Evolutionary conservation across 2,329 filamentous ascomycete genomes (phyloP).

Genomic region (Arthrobotrys sphaeroides): DNA sequence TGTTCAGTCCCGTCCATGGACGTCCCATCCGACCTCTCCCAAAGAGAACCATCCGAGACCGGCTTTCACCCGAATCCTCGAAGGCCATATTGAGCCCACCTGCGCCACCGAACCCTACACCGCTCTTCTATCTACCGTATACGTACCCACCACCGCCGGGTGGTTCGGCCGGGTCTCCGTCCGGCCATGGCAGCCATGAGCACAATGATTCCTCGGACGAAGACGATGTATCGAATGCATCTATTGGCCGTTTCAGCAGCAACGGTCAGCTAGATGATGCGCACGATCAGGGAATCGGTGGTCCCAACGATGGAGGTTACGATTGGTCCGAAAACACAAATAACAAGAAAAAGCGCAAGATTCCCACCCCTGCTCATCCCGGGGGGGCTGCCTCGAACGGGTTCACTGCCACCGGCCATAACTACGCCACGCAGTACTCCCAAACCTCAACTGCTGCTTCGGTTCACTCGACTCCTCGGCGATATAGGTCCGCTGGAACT

Average conservation of each 20-base stretch:
- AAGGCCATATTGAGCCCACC: conserved; percentile 56
- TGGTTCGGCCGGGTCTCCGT: conserved; percentile 54
- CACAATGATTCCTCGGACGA: conserved; percentile 60
- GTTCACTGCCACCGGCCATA: conserved; percentile 44
- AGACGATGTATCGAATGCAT: conserved; percentile 59
- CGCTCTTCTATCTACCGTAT: conserved; percentile 78
- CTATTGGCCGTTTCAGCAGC: conserved; percentile 57
- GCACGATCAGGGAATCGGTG: conserved; percentile 46
- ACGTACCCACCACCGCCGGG: conserved; percentile 62
- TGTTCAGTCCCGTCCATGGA: conserved; percentile 57
- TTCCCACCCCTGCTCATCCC: conserved; percentile 83
- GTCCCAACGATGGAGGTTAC: conserved; percentile 78
- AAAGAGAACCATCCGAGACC: conserved; percentile 85
- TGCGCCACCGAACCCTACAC: conserved; percentile 65
- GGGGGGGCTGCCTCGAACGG: conserved; percentile 59
- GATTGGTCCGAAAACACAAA: conserved; percentile 98
- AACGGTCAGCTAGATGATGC: conserved; percentile 54
- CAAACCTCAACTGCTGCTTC: conserved; percentile 50
- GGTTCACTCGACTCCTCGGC: conserved; percentile 56
- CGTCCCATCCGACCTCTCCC: conserved; percentile 92
- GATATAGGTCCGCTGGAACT: conserved; percentile 55
- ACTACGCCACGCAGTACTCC: conserved; percentile 42
- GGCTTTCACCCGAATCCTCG: conserved; percentile 76
- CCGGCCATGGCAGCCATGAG: conserved; percentile 59
- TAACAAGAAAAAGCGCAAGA: conserved; percentile 99